Conservation (phyloP, 202 grass and related monocot species). For the Hordeum pubiflorum region DNA sequence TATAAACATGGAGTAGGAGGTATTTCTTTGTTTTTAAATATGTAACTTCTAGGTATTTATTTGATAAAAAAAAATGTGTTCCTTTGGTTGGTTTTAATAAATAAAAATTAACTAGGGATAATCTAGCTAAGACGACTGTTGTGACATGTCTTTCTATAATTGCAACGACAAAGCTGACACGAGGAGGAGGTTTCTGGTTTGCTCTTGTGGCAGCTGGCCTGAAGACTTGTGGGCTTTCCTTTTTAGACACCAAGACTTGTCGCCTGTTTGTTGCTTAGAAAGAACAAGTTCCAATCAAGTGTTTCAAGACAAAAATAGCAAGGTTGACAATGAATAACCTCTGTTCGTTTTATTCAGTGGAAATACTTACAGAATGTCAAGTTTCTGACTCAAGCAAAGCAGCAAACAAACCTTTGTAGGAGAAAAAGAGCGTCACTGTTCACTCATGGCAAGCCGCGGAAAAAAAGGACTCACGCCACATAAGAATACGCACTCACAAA, state of each 20-base stretch:
- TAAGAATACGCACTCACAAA: slow-evolving; percentile 15
- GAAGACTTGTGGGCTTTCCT: neutral
- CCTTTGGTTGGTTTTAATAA: too few relatives aligned
- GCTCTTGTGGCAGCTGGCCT: neutral
- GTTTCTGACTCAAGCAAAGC: slow-evolving; percentile 2
- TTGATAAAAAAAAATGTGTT: too few relatives aligned
- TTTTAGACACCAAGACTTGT: neutral
- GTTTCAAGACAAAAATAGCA: neutral
- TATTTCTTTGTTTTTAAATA: too few relatives aligned
- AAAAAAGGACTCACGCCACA: slow-evolving; percentile 41
- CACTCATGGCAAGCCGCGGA: slow-evolving; percentile 48
- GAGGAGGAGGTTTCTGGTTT: neutral
- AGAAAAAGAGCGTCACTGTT: neutral
- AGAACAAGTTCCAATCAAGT: neutral
- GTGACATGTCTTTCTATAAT: too few relatives aligned
- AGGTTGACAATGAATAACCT: neutral
- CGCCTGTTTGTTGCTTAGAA: neutral
- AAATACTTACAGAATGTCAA: slow-evolving; percentile 27
- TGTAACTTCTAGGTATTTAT: too few relatives aligned
- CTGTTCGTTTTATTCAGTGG: slow-evolving; percentile 12
- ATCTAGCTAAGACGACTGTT: too few relatives aligned
- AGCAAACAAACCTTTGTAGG: slow-evolving; percentile 2
- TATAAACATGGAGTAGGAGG: too few relatives aligned
- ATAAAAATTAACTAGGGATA: too few relatives aligned
- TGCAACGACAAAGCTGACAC: too few relatives aligned